These are phyloP conservation scores for Gossypium davidsonii DNA, from an alignment of 441 rosid species.

Conservation along the genomic window DNA sequence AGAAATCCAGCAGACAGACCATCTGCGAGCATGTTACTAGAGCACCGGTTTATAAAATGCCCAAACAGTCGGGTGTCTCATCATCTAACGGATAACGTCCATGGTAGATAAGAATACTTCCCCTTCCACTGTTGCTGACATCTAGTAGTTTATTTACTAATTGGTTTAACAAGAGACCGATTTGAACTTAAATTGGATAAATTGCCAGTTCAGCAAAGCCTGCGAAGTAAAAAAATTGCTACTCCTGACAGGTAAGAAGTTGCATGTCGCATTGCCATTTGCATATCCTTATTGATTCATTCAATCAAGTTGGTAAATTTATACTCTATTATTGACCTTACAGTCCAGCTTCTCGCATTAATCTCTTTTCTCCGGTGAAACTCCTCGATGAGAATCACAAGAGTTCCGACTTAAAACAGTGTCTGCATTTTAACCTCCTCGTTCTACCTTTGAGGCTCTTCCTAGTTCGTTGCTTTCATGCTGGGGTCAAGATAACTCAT, in stretches of 20 bases:
- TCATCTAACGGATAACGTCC: conserved; percentile 37
- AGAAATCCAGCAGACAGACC: conserved; percentile 90
- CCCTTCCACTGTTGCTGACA: background rate
- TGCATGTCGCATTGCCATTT: background rate
- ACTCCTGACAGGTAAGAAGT: conserved; percentile 47
- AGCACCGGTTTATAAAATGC: conserved; percentile 64
- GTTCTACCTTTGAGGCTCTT: conserved; percentile 40
- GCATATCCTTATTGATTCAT: background rate
- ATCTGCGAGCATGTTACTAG: conserved; percentile 61
- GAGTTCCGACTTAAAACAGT: conserved; percentile 31
- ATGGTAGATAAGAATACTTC: conserved; percentile 28
- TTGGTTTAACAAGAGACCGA: conserved; percentile 22
- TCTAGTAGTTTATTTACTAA: background rate
- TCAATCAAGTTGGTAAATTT: conserved; percentile 3
- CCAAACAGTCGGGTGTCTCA: conserved; percentile 34
- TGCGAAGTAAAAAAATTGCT: conserved; percentile 24
- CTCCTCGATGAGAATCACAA: conserved; percentile 17
- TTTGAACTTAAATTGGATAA: conserved; percentile 43
- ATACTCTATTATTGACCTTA: conserved; percentile 19
- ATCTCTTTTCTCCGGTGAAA: conserved; percentile 56
- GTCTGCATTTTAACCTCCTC: conserved; percentile 34
- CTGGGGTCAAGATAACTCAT: conserved; percentile 12
- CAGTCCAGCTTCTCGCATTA: conserved; percentile 40
- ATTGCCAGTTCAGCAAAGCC: conserved; percentile 26
- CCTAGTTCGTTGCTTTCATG: conserved; percentile 26